Base-by-base conservation (phyloP, 2,329 filamentous ascomycete species). In the Monilinia polystroma region DNA sequence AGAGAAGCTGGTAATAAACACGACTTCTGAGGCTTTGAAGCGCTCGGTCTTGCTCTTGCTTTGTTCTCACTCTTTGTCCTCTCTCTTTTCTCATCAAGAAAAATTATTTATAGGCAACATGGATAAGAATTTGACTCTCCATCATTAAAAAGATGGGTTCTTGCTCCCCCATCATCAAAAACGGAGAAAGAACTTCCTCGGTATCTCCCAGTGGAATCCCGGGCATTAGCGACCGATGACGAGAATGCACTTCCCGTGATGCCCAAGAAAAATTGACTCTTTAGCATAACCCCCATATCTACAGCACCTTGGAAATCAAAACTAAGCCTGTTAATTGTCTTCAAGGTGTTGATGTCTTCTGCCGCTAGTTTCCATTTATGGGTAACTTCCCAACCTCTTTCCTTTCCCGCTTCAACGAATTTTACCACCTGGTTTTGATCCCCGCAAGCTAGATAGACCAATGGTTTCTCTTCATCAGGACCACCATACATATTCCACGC, bases 291-390 rank as follows among this genome's bases (percentile, higher is more conserved):
- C 29, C 73, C 77, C 70, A 77, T 68, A 72, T 78, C 76, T 52
- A 78, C 69, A 59, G 73, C 75, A 23, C 76, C 76, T 68, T 77
- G 75, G 66, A 78, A 78, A 70, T 78, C 77, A 68, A 77, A 78
- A 8, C 75, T 67, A 20, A 77, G 63, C 32, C 64, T 70, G 63
- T 75, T 67, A 53, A 78, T 76, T 32, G 66, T 68, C 2, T 66
- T 60, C 5, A 73, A 45, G 0, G 73, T 73, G 0, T 70, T 59
- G 10, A 63, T 41, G 59, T 75, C 72, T 11, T 67, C 59, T 14
- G 62, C 52, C 2, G 73, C 73, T 3, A 78, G 66, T 6, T 64
- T 68, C 72, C 75, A 78, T 65, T 78, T 78, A 67, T 78, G 73
- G 7, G 74, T 77, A 3, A 77, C 76, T 2, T 74, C 71, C 77